Conservation (phyloP, 208 protist species). For the Zelonia costaricensis region DNA sequence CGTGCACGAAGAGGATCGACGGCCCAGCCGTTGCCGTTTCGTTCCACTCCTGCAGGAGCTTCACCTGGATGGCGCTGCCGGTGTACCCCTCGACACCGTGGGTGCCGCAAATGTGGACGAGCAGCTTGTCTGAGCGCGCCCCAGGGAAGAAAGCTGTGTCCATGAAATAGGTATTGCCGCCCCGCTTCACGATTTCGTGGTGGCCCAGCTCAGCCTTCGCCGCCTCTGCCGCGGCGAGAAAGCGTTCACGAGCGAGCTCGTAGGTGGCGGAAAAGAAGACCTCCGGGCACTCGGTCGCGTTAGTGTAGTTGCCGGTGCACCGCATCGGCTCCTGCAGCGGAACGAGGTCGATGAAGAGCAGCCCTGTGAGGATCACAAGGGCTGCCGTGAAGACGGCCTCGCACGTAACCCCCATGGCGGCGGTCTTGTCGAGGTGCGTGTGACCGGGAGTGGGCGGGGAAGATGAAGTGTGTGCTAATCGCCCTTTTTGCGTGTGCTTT, state of each 20-base stretch:
- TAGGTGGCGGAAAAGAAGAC: conserved; percentile 72
- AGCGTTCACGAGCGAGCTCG: conserved; percentile 66
- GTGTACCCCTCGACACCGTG: conserved; percentile 88
- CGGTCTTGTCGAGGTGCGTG: neutral
- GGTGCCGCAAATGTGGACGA: conserved; percentile 78
- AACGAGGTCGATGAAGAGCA: conserved; percentile 80
- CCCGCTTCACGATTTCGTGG: conserved; percentile 48
- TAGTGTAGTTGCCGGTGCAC: conserved; percentile 56
- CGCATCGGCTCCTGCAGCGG: conserved; percentile 75
- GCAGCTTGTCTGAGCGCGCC: conserved; percentile 42
- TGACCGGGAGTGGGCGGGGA: neutral
- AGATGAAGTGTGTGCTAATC: too few species aligned
- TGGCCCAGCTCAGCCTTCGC: conserved; percentile 45
- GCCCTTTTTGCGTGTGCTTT: too few species aligned
- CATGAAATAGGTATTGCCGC: conserved; percentile 68
- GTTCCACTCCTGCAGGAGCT: conserved; percentile 71
- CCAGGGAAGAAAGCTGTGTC: conserved; percentile 80
- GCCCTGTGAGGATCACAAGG: conserved; percentile 54
- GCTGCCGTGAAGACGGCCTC: conserved; percentile 40
- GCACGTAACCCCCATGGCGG: neutral
- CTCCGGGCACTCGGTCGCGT: conserved; percentile 61
- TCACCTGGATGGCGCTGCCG: conserved; percentile 80
- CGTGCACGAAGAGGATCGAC: conserved; percentile 86
- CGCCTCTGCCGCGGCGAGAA: conserved; percentile 59
- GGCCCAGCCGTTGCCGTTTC: conserved; percentile 42